These are phyloP conservation scores for Clavulina sp. DNA, from an alignment of 768 basidiomycete species.

Conservation along the genomic window DNA sequence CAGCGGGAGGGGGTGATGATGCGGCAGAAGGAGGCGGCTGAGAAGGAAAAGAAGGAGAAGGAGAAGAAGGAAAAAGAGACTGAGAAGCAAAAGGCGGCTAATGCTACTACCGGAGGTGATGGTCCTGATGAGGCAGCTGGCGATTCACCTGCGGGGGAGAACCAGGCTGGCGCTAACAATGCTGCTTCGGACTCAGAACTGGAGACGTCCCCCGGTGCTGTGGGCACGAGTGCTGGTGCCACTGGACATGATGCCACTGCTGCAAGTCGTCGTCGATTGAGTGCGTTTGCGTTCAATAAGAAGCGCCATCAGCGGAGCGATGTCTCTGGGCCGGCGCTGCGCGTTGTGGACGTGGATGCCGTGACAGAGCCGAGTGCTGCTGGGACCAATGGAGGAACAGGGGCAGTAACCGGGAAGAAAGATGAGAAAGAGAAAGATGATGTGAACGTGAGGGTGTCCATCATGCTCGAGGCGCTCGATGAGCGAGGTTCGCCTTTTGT, in stretches of 20 bases:
- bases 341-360: constrained; percentile 53
- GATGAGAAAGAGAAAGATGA: constrained; percentile 31
- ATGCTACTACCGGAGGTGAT: background rate
- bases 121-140: background rate
- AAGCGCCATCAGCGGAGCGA: background rate
- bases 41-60: too few relatives aligned
- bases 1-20: background rate
- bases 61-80: too few relatives aligned
- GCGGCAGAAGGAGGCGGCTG: background rate
- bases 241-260: background rate
- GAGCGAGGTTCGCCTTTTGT: too few relatives aligned
- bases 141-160: background rate
- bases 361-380: constrained; percentile 11
- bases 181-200: background rate
- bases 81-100: too few relatives aligned
- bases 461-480: constrained; percentile 68
- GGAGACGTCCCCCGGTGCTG: too few relatives aligned
- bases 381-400: background rate
- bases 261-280: background rate
- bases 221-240: too few relatives aligned
- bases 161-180: background rate
- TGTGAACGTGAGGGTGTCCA: constrained; percentile 59
- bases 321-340: constrained; percentile 45
- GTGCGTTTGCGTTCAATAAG: constrained; percentile 2
- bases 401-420: constrained; percentile 17